Evolutionary conservation across 331 rosid species (phyloP).

Genomic region (Malus hybrid): DNA sequence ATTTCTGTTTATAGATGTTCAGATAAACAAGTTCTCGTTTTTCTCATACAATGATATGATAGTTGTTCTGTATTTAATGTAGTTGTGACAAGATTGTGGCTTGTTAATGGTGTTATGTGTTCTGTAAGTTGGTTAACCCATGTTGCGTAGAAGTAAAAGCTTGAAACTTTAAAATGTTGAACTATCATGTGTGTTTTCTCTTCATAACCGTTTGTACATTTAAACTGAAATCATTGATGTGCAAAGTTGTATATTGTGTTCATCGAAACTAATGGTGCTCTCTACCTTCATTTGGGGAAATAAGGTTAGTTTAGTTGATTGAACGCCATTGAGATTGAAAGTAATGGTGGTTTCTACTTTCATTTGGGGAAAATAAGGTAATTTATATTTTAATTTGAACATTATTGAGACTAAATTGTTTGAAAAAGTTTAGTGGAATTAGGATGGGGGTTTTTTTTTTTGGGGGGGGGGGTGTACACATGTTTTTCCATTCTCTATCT

Average conservation of each 20-base stretch:
- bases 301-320: neutral
- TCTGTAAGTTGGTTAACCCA: neutral
- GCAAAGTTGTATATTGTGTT: neutral
- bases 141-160: neutral
- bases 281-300: neutral
- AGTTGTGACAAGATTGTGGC: neutral
- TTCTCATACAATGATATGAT: neutral
- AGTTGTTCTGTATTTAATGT: neutral
- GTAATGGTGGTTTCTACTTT: neutral
- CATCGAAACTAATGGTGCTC: neutral
- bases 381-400: too few relatives aligned
- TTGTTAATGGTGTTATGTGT: neutral
- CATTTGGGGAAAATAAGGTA: neutral
- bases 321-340: neutral
- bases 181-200: neutral
- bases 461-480: too few relatives aligned
- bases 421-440: conserved; percentile 61
- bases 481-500: too few relatives aligned
- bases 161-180: neutral
- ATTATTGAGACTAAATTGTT: conserved; percentile 54
- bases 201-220: neutral
- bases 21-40: neutral
- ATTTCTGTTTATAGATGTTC: neutral
- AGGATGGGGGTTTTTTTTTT: too few relatives aligned
- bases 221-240: neutral